Conservation (phyloP, 1,284 basidiomycete genomes). For the Boletus putidus region DNA sequence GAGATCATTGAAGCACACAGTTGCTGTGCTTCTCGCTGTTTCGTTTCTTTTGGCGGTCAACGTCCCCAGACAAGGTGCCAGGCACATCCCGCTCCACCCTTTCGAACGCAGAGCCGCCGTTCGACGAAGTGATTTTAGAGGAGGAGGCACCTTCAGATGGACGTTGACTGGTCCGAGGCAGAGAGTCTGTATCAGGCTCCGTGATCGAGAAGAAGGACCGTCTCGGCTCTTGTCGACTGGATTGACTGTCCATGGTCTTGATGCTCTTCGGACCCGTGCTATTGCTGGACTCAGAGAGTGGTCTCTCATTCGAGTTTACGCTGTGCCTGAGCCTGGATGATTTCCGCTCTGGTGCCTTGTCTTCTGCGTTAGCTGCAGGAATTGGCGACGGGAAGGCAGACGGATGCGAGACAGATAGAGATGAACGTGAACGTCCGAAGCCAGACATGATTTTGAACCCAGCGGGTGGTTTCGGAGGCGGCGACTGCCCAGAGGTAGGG, state of each 20-base stretch:
- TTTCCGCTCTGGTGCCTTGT: slow-evolving; percentile 36
- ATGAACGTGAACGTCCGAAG: slow-evolving; percentile 63
- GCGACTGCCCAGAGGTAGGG: slow-evolving; percentile 30
- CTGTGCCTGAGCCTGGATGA: slow-evolving; percentile 39
- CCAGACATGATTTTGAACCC: slow-evolving; percentile 62
- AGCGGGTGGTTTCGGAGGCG: slow-evolving; percentile 48
- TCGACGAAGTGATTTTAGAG: slow-evolving; percentile 17
- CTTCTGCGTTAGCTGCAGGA: slow-evolving; percentile 23
- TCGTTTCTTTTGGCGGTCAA: slow-evolving; percentile 44
- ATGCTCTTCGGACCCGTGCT: slow-evolving; percentile 51
- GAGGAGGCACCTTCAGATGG: slow-evolving; percentile 14
- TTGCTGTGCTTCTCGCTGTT: slow-evolving; percentile 40
- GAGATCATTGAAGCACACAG: slow-evolving; percentile 46
- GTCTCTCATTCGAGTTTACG: slow-evolving; percentile 42
- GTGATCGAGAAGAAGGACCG: slow-evolving; percentile 34
- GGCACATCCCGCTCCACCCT: slow-evolving; percentile 35
- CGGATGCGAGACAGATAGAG: slow-evolving; percentile 30
- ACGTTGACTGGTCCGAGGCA: slow-evolving; percentile 15
- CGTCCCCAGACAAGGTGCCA: slow-evolving; percentile 39
- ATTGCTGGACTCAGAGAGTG: slow-evolving; percentile 51
- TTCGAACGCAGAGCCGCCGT: slow-evolving; percentile 11
- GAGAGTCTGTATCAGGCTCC: slow-evolving; percentile 28
- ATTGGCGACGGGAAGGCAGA: slow-evolving; percentile 35
- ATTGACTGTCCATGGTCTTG: slow-evolving; percentile 42
- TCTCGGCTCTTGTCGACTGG: slow-evolving; percentile 37